Conservation (phyloP, 1,284 basidiomycete species). For the Heimioporus punctisporus region DNA sequence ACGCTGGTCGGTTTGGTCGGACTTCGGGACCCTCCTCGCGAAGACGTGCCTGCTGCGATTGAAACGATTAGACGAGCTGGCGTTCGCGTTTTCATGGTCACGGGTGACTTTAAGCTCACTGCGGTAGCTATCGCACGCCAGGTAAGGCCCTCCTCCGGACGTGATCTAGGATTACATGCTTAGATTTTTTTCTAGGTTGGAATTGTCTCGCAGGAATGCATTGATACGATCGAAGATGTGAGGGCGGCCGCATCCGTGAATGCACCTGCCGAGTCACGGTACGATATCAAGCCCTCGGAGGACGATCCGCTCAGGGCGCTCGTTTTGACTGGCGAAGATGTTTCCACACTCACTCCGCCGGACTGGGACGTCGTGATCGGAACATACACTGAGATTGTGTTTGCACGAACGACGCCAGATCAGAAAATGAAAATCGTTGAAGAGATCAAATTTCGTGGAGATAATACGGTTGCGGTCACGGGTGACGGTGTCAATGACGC, state of each 20-base stretch:
- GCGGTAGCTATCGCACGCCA: background rate
- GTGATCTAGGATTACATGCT: background rate
- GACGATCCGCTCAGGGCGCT: background rate
- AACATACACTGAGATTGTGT: background rate
- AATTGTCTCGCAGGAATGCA: background rate
- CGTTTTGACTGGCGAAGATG: background rate
- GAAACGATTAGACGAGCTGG: background rate
- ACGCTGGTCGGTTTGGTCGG: background rate
- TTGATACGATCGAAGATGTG: background rate
- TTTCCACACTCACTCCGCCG: background rate
- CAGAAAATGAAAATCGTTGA: background rate
- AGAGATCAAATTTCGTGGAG: background rate
- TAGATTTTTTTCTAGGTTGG: background rate
- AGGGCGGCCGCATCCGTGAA: background rate
- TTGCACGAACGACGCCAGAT: background rate
- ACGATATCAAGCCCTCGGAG: background rate
- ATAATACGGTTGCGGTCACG: background rate
- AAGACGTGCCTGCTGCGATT: background rate
- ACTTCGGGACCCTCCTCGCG: background rate
- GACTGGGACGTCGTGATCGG: background rate
- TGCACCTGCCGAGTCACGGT: background rate
- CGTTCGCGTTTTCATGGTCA: background rate
- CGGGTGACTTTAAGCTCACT: background rate
- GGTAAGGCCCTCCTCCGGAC: background rate
- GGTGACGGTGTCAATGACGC: background rate